Percentiles rank a stretch among this genome's conserved stretches.
Evolutionary conservation across 345 rosid genomes (phyloP).

Genomic region (Durio zibethinus): DNA sequence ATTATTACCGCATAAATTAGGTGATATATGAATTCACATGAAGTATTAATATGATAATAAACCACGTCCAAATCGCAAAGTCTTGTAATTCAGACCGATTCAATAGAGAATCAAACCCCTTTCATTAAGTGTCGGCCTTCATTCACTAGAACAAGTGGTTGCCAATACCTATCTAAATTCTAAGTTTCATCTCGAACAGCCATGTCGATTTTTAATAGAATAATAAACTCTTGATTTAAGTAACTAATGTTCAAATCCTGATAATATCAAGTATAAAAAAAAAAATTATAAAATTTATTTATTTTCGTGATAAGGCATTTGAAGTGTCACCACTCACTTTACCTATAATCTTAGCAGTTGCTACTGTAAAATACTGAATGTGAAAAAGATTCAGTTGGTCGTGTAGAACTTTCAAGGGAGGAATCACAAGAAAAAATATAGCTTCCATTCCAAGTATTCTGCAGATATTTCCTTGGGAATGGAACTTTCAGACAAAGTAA

Average conservation of each 20-base stretch:
- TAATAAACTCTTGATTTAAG: too few species aligned
- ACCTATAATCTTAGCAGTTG: too few species aligned
- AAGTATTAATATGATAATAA: not conserved
- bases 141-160: not conserved
- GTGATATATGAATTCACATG: not conserved
- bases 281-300: too few species aligned
- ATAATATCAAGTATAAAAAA: too few species aligned
- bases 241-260: too few species aligned
- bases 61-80: not conserved
- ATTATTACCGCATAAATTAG: not conserved
- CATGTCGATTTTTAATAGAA: too few species aligned
- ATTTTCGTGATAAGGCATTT: not conserved
- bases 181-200: not conserved
- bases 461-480: not conserved
- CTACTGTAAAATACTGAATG: too few species aligned
- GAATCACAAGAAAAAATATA: not conserved
- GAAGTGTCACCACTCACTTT: too few species aligned
- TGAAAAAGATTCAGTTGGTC: too few species aligned
- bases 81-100: not conserved
- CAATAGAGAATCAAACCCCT: not conserved
- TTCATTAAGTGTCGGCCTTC: not conserved
- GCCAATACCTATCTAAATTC: not conserved
- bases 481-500: not conserved
- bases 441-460: not conserved
- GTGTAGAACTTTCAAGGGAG: not conserved